Conservation (phyloP, 371 early-diverging fungal genomes). For the Capillidium rhysosporum region DNA sequence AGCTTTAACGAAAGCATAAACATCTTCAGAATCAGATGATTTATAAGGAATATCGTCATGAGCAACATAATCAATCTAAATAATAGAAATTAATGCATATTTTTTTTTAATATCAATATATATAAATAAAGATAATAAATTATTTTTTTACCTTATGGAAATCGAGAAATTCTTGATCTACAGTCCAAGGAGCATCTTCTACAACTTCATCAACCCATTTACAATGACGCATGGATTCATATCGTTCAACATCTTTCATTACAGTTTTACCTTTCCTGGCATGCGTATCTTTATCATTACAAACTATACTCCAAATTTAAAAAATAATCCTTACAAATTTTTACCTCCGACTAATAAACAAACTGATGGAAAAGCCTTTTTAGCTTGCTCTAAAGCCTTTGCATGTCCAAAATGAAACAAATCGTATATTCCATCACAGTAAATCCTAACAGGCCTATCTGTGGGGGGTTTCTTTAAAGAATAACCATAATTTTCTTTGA, state of each 20-base stretch:
- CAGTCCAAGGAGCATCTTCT: slow-evolving; percentile 74
- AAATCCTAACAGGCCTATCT: slow-evolving; percentile 62
- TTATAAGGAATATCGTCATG: slow-evolving; percentile 93
- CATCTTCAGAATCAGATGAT: slow-evolving; percentile 60
- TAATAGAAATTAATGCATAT: no score
- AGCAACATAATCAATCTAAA: slow-evolving; percentile 87
- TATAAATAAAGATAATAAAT: neutral
- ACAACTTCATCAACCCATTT: slow-evolving; percentile 93
- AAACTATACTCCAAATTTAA: slow-evolving; percentile 22
- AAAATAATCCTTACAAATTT: neutral
- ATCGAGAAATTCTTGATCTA: slow-evolving; percentile 74
- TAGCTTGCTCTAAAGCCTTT: slow-evolving; percentile 81
- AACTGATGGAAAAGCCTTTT: slow-evolving; percentile 72
- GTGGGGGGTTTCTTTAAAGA: slow-evolving; percentile 31
- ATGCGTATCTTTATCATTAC: slow-evolving; percentile 67
- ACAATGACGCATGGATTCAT: slow-evolving; percentile 82
- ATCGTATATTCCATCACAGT: slow-evolving; percentile 90
- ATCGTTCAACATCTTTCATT: slow-evolving; percentile 69
- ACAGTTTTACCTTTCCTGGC: slow-evolving; percentile 84
- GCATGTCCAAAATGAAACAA: slow-evolving; percentile 93
- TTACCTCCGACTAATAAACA: slow-evolving; percentile 77
- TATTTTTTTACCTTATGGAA: slow-evolving; percentile 31
- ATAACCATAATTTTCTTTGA: neutral
- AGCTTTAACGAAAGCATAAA: slow-evolving; percentile 85
- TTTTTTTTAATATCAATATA: no score